Percentiles rank a stretch among this genome's conserved stretches.
Conservation (phyloP, 257 asterid species). For the Solanum pennellii region DNA sequence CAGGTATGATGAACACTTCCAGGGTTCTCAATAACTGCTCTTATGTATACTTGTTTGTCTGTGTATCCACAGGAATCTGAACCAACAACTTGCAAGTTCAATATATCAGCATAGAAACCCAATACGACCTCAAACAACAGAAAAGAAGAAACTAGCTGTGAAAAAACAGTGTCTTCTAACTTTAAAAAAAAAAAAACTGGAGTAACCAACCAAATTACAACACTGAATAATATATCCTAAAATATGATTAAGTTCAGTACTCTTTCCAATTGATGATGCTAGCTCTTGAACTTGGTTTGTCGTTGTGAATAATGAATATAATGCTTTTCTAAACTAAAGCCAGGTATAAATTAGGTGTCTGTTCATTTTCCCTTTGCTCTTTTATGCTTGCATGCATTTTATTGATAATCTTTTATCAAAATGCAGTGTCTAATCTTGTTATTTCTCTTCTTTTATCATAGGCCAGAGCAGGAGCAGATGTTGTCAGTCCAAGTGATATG, state of each 20-base stretch:
- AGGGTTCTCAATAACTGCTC: neutral
- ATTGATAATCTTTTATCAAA: neutral
- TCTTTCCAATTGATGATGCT: neutral
- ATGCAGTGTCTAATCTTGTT: neutral
- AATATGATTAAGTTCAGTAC: neutral
- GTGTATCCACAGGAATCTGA: neutral
- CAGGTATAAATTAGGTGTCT: neutral
- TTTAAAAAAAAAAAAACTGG: neutral
- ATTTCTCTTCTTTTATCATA: constrained; percentile 7
- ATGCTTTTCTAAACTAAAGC: neutral
- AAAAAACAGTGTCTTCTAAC: neutral
- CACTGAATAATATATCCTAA: neutral
- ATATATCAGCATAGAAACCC: neutral
- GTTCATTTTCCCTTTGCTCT: neutral
- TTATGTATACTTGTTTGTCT: neutral
- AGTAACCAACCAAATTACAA: neutral
- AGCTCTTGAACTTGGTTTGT: neutral
- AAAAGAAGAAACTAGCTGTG: neutral
- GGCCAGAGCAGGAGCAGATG: constrained; percentile 99
- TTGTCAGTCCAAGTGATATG: constrained; percentile 96
- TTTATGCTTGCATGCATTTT: neutral
- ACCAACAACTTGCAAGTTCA: neutral
- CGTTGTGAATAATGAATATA: neutral
- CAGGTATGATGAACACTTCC: neutral
- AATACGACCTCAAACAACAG: neutral